Percentiles rank a stretch among this genome's conserved stretches.
Conservation (phyloP, 2,329 filamentous ascomycete genomes). For the Colletotrichum camelliae region DNA sequence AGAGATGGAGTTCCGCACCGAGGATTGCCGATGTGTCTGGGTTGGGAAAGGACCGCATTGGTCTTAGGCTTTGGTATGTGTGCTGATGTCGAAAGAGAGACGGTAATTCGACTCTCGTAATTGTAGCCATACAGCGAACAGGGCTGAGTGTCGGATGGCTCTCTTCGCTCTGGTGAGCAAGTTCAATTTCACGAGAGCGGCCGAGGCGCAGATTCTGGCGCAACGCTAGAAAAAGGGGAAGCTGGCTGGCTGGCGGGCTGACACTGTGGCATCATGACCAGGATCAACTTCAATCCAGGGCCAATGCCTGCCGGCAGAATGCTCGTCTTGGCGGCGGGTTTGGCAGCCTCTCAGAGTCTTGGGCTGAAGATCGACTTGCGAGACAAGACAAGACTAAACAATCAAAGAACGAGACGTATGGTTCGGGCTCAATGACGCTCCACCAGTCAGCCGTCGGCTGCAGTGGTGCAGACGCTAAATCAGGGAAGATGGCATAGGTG, state of each 20-base stretch:
- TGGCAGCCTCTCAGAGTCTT: slow-evolving; percentile 16
- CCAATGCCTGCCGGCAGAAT: slow-evolving; percentile 16
- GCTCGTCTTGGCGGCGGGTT: slow-evolving; percentile 17
- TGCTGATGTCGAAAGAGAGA: background rate
- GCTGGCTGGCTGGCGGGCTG: background rate
- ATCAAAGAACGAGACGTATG: slow-evolving; percentile 2
- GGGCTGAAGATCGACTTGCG: slow-evolving; percentile 1
- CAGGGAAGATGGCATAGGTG: background rate
- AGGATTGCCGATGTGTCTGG: slow-evolving; percentile 5
- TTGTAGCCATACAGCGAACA: background rate
- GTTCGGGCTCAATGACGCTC: slow-evolving; percentile 7
- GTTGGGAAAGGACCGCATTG: background rate
- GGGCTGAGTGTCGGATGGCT: background rate
- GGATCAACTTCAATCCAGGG: background rate
- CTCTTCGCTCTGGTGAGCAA: background rate
- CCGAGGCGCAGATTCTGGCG: slow-evolving; percentile 4
- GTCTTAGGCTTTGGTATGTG: background rate
- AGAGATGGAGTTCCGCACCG: slow-evolving; percentile 13
- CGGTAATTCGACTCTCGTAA: background rate
- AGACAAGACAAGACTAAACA: slow-evolving; percentile 3
- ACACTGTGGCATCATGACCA: slow-evolving; percentile 5
- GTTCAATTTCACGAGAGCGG: background rate
- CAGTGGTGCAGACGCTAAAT: slow-evolving; percentile 7
- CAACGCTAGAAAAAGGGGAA: slow-evolving; percentile 7
- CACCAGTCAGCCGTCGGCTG: slow-evolving; percentile 11